phyloP scores from a whole-genome alignment of 805 yeast species.

The Schwanniomyces pseudopolymorphus region DNA sequence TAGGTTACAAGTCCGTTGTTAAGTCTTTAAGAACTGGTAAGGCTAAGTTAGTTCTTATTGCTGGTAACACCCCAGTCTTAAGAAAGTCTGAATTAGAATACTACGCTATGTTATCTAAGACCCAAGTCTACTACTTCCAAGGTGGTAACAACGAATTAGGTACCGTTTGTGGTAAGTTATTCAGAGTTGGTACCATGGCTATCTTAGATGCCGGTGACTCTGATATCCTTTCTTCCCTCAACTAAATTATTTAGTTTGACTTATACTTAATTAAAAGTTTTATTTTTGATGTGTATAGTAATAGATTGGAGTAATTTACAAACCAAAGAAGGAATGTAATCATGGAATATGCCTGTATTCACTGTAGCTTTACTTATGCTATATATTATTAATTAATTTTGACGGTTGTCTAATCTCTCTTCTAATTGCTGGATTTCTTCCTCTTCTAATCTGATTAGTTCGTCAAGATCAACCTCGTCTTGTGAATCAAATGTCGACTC shows the following conservation, averaged over 20 bases:
- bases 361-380: not conserved
- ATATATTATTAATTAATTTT: conserved; percentile 2
- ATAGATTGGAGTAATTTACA: conserved; percentile 8
- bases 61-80: conserved; percentile 99
- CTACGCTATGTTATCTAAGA: conserved; percentile 99
- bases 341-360: not conserved
- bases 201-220: conserved; percentile 99
- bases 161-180: conserved; percentile 99
- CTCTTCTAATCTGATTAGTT: conserved; percentile 45
- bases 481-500: conserved; percentile 4
- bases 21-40: conserved; percentile 98
- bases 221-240: conserved; percentile 78
- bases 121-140: conserved; percentile 96
- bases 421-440: conserved; percentile 46
- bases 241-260: conserved; percentile 18
- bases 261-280: conserved; percentile 1
- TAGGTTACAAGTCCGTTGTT: conserved; percentile 98
- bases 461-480: conserved; percentile 29
- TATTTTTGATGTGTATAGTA: conserved; percentile 8
- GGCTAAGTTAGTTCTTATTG: conserved; percentile 96
- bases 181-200: conserved; percentile 98
- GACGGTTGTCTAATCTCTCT: conserved; percentile 25
- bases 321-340: not conserved
- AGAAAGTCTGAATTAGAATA: conserved; percentile 99
- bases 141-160: conserved; percentile 99